Evolutionary conservation across 2,329 filamentous ascomycete genomes (phyloP).

Genomic region (Teratosphaeria epicoccoides): DNA sequence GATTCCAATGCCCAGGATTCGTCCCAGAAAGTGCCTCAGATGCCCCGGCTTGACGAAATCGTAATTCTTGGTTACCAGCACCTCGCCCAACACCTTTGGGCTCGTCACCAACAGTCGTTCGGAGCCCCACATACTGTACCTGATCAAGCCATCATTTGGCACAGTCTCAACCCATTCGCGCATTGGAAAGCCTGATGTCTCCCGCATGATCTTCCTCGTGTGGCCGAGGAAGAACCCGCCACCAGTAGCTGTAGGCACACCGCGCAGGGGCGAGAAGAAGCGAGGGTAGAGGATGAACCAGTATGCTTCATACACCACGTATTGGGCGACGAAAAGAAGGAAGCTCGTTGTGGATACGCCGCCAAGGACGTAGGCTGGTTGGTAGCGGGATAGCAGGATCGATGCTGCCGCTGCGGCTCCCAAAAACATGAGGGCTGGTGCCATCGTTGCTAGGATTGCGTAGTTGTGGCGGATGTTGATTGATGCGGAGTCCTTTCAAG

Average conservation of each 20-base stretch:
- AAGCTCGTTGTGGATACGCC: slow-evolving; percentile 29
- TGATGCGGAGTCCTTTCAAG: neutral
- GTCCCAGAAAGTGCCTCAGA: slow-evolving; percentile 44
- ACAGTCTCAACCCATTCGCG: slow-evolving; percentile 42
- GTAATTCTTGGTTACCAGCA: slow-evolving; percentile 41
- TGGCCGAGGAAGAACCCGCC: slow-evolving; percentile 33
- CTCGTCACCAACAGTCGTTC: slow-evolving; percentile 36
- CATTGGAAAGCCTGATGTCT: slow-evolving; percentile 35
- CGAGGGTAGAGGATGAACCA: slow-evolving; percentile 43
- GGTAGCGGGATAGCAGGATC: slow-evolving; percentile 24
- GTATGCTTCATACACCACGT: slow-evolving; percentile 19
- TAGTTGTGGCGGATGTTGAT: neutral
- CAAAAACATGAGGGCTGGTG: slow-evolving; percentile 2
- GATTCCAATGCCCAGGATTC: slow-evolving; percentile 59
- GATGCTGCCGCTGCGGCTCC: slow-evolving; percentile 8
- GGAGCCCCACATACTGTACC: slow-evolving; percentile 39
- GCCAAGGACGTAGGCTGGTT: slow-evolving; percentile 24
- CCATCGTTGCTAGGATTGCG: slow-evolving; percentile 1
- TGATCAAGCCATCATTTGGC: slow-evolving; percentile 46
- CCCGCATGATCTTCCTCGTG: slow-evolving; percentile 31
- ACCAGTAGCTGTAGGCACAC: slow-evolving; percentile 45
- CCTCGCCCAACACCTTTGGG: slow-evolving; percentile 39
- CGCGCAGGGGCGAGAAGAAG: slow-evolving; percentile 47
- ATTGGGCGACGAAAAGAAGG: slow-evolving; percentile 30
- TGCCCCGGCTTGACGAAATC: slow-evolving; percentile 40